Base-by-base conservation (phyloP, 2,329 filamentous ascomycete species). In the Bipolaris cookei region DNA sequence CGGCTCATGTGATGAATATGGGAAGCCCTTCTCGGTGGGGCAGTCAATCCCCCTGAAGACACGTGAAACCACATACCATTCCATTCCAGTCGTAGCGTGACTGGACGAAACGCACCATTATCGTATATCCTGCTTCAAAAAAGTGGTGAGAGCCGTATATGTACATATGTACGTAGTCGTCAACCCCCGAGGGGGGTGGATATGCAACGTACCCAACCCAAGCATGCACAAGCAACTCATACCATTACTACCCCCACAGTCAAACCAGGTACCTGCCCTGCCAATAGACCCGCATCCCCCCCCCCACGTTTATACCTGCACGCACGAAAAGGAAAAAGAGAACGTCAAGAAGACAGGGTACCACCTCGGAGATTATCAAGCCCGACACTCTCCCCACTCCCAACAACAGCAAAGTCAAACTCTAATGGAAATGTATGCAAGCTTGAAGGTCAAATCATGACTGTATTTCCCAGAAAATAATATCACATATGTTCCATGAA, bases 1-100 rank as follows among this genome's bases (percentile, higher is more conserved):
- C 64, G 60, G 61, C 57, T 61, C 54, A 53, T 61, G 61, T 56
- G 41, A 56, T 37, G 23, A 30, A 42, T 21, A 45, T 47, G 20
- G 28, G 39, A 20, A 16, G 44, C 38, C 32, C 34, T 48, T 62
- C 45, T 28, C 37, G 21, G 30, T 21, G 45, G 28, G 32, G 55
- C 11, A 47, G 43, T 13, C 37, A 38, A 7, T 32, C 16, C 28
- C 32, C 42, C 42, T 30, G 14, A 32, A 44, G 6, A 25, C 28
- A 38, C 43, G 10, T 42, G 50, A 21, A 37, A 34, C 48, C 54
- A 61, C 48, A 42, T 56, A 48, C 55, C 61, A 63, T 52, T 34
- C 43, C 25, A 54, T 37, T n/a, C 14, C 20, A 25, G 30, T 41
- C 21, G 6, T 39, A 41, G 45, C 25, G 34, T 46, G 39, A 18